Percentiles rank a stretch among this genome's conserved stretches.
These are phyloP conservation scores for Macadamia tetraphylla DNA, from an alignment of 164 flowering plant genomes.

Conservation along the genomic window DNA sequence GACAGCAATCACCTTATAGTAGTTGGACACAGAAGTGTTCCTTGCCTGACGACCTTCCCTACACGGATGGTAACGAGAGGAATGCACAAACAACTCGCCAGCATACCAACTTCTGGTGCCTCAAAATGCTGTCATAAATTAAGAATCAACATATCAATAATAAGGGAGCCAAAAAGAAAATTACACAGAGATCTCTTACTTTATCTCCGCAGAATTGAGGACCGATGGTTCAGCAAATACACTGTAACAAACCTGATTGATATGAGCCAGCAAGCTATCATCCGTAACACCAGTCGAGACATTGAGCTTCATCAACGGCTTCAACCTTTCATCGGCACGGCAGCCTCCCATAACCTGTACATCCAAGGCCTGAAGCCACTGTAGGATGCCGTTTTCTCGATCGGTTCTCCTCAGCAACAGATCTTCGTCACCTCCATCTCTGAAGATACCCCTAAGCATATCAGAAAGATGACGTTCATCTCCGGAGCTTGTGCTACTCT, in stretches of 20 bases:
- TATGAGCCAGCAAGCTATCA: conserved; percentile 67
- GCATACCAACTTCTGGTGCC: conserved; percentile 76
- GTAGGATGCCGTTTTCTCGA: conserved; percentile 42
- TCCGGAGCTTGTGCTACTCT: conserved; percentile 6
- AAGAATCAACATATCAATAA: neutral
- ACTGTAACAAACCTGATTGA: conserved; percentile 53
- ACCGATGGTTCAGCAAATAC: neutral
- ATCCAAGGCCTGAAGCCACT: conserved; percentile 88
- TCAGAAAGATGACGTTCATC: conserved; percentile 33
- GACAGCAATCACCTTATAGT: conserved; percentile 46
- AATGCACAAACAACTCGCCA: conserved; percentile 87
- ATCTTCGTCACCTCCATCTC: conserved; percentile 56
- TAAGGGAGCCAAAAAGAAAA: neutral
- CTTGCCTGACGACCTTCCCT: conserved; percentile 78
- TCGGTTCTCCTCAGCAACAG: conserved; percentile 42
- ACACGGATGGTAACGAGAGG: conserved; percentile 93
- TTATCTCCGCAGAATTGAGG: neutral
- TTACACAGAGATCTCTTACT: too few relatives aligned
- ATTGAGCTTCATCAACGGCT: conserved; percentile 76
- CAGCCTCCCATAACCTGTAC: conserved; percentile 88
- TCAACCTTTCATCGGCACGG: conserved; percentile 87
- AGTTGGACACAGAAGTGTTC: conserved; percentile 64
- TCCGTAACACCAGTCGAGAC: conserved; percentile 57
- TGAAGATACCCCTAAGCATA: conserved; percentile 40
- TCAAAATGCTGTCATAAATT: conserved; percentile 65